Conservation (phyloP, 1,284 basidiomycete species). For the Pascua sp. region DNA sequence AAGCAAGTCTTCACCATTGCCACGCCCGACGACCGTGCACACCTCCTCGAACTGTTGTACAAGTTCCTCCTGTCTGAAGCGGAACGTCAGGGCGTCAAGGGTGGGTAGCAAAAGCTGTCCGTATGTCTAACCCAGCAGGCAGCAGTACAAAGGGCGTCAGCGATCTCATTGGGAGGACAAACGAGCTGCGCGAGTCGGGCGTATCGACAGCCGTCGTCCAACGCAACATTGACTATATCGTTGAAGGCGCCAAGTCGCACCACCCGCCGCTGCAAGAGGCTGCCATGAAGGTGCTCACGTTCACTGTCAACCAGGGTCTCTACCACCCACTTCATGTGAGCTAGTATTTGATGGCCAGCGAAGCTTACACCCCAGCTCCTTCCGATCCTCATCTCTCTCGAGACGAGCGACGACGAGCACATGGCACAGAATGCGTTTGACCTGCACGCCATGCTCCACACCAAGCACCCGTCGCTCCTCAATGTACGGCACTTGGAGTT, state of each 20-base stretch:
- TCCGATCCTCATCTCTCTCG: constrained; percentile 86
- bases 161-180: constrained; percentile 88
- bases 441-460: constrained; percentile 76
- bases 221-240: constrained; percentile 77
- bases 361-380: constrained; percentile 61
- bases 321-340: constrained; percentile 84
- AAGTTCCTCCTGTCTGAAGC: constrained; percentile 82
- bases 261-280: constrained; percentile 69
- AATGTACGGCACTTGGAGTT: constrained; percentile 79
- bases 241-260: constrained; percentile 72
- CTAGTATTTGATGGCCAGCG: background rate
- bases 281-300: constrained; percentile 85
- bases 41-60: constrained; percentile 80
- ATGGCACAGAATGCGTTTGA: constrained; percentile 72
- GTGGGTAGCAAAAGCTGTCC: constrained; percentile 5
- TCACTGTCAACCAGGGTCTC: constrained; percentile 90
- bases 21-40: constrained; percentile 67
- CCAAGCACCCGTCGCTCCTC: constrained; percentile 83
- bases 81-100: constrained; percentile 53
- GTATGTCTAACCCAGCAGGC: background rate
- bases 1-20: constrained; percentile 72
- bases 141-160: constrained; percentile 65
- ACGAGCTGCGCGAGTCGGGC: constrained; percentile 89
- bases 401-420: constrained; percentile 66
- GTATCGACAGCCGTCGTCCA: constrained; percentile 92